Conservation (phyloP, 2,329 filamentous ascomycete species). For the Sporothrix luriei region DNA sequence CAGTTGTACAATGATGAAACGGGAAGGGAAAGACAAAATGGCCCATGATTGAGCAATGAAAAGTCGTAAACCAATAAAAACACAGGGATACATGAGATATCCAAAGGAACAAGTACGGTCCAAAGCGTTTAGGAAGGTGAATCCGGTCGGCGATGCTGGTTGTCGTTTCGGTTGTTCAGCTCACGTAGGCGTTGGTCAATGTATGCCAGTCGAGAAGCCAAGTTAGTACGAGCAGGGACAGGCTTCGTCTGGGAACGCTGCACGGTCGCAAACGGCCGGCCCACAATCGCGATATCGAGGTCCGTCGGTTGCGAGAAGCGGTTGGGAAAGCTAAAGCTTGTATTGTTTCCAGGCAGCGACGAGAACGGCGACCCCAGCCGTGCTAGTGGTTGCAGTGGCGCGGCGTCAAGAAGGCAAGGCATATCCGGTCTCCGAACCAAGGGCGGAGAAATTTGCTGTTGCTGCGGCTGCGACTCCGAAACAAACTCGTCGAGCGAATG, state of each 20-base stretch:
- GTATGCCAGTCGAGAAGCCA: conserved; percentile 58
- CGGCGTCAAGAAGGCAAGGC: conserved; percentile 33
- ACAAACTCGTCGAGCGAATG: background rate
- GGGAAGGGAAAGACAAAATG: conserved; percentile 14
- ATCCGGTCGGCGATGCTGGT: conserved; percentile 49
- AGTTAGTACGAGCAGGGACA: conserved; percentile 47
- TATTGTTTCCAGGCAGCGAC: conserved; percentile 36
- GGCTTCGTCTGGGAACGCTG: conserved; percentile 45
- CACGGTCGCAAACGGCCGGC: conserved; percentile 60
- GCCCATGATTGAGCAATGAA: background rate
- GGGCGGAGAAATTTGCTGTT: conserved; percentile 32
- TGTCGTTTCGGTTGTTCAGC: conserved; percentile 51
- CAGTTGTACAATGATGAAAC: conserved; percentile 19
- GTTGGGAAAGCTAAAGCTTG: conserved; percentile 64
- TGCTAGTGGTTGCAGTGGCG: conserved; percentile 40
- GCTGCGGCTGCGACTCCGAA: background rate
- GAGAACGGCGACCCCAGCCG: conserved; percentile 63
- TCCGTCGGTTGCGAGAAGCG: conserved; percentile 53
- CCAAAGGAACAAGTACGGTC: background rate
- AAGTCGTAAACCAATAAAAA: conserved; percentile 10
- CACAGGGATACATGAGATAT: background rate
- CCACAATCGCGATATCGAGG: conserved; percentile 50
- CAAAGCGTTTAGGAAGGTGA: conserved; percentile 37
- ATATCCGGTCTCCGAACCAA: conserved; percentile 36
- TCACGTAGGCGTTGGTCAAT: conserved; percentile 61